Conservation (phyloP, 1,284 basidiomycete genomes). For the Leccinum subrobustum region DNA sequence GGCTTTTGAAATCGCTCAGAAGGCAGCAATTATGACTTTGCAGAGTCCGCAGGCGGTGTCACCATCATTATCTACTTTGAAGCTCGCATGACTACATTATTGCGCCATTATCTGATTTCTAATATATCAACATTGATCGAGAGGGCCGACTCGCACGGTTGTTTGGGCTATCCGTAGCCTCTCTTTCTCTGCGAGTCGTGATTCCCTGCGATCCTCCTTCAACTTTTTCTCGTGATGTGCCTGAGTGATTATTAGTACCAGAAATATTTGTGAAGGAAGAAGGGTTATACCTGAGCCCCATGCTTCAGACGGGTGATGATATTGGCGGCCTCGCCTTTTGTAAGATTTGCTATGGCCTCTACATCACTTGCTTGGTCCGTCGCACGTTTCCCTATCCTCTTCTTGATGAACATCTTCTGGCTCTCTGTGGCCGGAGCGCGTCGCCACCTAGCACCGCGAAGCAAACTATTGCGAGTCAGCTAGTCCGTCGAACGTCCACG, state of each 20-base stretch:
- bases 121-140: slow-evolving; percentile 26
- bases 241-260: slow-evolving; percentile 34
- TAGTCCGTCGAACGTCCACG: slow-evolving; percentile 2
- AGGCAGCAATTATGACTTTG: slow-evolving; percentile 64
- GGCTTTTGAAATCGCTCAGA: slow-evolving; percentile 54
- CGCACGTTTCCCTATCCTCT: slow-evolving; percentile 48
- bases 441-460: slow-evolving; percentile 76
- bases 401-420: slow-evolving; percentile 65
- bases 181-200: slow-evolving; percentile 45
- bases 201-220: slow-evolving; percentile 41
- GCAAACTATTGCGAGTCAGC: slow-evolving; percentile 44
- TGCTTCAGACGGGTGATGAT: slow-evolving; percentile 77
- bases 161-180: slow-evolving; percentile 47
- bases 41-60: slow-evolving; percentile 66
- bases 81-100: slow-evolving; percentile 3
- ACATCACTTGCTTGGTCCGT: slow-evolving; percentile 18
- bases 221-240: slow-evolving; percentile 54
- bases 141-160: slow-evolving; percentile 58
- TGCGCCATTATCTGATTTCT: neutral
- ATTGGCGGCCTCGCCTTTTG: slow-evolving; percentile 76
- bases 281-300: slow-evolving; percentile 59
- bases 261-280: neutral
- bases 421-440: slow-evolving; percentile 57
- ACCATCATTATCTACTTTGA: slow-evolving; percentile 47
- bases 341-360: slow-evolving; percentile 47